A percentile compares a stretch with the other conserved stretches of the same genome.
Evolutionary conservation across 2,329 filamentous ascomycete species (phyloP).

Genomic region (Verticillium zaregamsianum): DNA sequence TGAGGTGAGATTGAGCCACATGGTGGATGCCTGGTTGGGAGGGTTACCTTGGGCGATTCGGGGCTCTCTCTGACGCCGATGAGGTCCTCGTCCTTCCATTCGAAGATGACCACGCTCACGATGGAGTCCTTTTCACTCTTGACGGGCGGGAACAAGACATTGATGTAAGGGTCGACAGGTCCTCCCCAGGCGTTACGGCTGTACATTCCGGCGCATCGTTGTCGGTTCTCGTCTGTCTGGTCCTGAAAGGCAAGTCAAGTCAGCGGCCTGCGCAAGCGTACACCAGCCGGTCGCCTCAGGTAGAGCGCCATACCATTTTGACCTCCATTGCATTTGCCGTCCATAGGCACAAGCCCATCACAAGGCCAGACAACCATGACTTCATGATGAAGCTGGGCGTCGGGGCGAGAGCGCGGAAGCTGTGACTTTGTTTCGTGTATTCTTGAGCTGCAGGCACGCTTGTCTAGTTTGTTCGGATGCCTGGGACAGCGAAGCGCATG

Average conservation of each 20-base stretch:
- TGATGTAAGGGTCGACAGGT: slow-evolving; percentile 81
- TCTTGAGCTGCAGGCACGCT: not conserved
- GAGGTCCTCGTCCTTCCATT: slow-evolving; percentile 81
- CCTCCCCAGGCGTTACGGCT: slow-evolving; percentile 86
- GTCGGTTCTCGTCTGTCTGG: slow-evolving; percentile 69
- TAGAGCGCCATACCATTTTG: slow-evolving; percentile 42
- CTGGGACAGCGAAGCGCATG: not conserved
- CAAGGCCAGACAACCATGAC: slow-evolving; percentile 45
- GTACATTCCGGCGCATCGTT: slow-evolving; percentile 89
- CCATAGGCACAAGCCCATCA: slow-evolving; percentile 51
- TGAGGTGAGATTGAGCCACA: slow-evolving; percentile 22
- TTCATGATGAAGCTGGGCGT: slow-evolving; percentile 41
- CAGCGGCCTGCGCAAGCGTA: not conserved
- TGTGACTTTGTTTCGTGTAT: not conserved
- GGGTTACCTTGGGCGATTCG: slow-evolving; percentile 47
- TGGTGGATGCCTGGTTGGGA: not conserved
- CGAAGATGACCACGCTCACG: slow-evolving; percentile 85
- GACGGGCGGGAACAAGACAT: slow-evolving; percentile 67
- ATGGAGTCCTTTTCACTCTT: slow-evolving; percentile 43
- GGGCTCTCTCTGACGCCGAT: slow-evolving; percentile 65
- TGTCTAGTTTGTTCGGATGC: not conserved
- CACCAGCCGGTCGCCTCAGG: not conserved
- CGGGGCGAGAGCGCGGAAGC: not conserved
- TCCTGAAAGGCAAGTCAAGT: slow-evolving; percentile 47
- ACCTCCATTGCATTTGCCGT: slow-evolving; percentile 54